Base-by-base conservation (phyloP, 192 early-diverging fungal genomes). In the Rhizophagus sp. region DNA sequence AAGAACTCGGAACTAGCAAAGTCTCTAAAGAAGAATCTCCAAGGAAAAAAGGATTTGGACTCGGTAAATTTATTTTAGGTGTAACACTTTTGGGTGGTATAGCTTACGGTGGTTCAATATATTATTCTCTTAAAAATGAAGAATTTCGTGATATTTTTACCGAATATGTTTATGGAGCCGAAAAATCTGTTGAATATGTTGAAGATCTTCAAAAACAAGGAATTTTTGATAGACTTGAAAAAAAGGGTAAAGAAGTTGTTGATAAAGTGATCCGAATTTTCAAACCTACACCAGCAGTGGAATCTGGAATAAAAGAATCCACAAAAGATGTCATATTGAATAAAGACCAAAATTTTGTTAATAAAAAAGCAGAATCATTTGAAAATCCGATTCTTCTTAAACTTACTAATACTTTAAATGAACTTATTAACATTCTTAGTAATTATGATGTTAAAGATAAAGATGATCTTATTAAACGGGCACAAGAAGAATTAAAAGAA, bases 131-230 rank as follows among this genome's bases (percentile, higher is more conserved):
- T 24, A 52, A 84, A 3, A 81, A 92, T 76, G 82, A 86, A 27
- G 81, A 86, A n/a, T 92, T 95, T 81, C 88, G 84, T 34, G 83
- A 88, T 47, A 62, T 75, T 41, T 93, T 93, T 73, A 88, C 87
- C 36, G 81, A 84, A 24, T 84, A 87, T 75, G 86, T 93, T 52
- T 92, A 90, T 64, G 89, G 90, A 11, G 91, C 84, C 62, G 77
- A 85, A 47, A 81, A 83, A 69, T 82, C 89, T 50, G 83, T 90
- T 73, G 83, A 87, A 67, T 87, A 87, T 75, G 85, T 88, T 33
- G 82, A 86, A 47, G 83, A 89, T 75, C 78, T 89, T 39, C 79
- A 87, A 27, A 84, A 89, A 86, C 78, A 79, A 86, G 30, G 84
- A 86, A 79, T 68, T 83, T 62, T 73, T 80, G 19, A 70, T 62